Evolutionary conservation across 176 grass and related monocot species (phyloP).

Genomic region (Oryza rufipogon): DNA sequence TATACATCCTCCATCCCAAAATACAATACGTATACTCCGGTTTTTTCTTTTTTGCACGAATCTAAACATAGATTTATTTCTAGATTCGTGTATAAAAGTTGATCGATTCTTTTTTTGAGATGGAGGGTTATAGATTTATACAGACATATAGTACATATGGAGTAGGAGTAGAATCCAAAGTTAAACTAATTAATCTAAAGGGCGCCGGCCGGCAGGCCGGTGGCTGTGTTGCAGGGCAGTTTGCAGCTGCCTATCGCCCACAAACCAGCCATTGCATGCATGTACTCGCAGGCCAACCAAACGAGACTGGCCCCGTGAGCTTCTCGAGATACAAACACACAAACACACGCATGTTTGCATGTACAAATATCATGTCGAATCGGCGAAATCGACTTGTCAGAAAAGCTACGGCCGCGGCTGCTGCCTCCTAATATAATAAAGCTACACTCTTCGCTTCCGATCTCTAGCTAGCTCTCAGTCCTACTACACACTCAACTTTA

Average conservation of each 20-base stretch:
- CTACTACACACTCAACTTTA: conserved; percentile 62
- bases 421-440: background rate
- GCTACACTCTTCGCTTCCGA: conserved; percentile 1
- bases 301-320: background rate
- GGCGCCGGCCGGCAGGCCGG: too few species aligned
- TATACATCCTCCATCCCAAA: too few species aligned
- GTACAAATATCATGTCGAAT: conserved; percentile 7
- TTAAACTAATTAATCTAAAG: background rate
- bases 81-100: too few species aligned
- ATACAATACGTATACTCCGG: too few species aligned
- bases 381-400: background rate
- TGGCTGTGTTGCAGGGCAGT: background rate
- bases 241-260: conserved; percentile 27
- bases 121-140: background rate
- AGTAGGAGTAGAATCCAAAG: background rate
- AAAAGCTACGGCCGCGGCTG: background rate
- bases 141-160: background rate
- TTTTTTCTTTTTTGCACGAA: too few species aligned
- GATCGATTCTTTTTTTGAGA: too few species aligned
- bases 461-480: conserved; percentile 44
- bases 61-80: too few species aligned
- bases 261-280: conserved; percentile 21
- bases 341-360: conserved; percentile 34
- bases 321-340: conserved; percentile 19
- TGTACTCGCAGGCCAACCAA: conserved; percentile 6